phyloP scores from a whole-genome alignment of 805 yeast species.

The Tetrapisispora iriomotensis region DNA sequence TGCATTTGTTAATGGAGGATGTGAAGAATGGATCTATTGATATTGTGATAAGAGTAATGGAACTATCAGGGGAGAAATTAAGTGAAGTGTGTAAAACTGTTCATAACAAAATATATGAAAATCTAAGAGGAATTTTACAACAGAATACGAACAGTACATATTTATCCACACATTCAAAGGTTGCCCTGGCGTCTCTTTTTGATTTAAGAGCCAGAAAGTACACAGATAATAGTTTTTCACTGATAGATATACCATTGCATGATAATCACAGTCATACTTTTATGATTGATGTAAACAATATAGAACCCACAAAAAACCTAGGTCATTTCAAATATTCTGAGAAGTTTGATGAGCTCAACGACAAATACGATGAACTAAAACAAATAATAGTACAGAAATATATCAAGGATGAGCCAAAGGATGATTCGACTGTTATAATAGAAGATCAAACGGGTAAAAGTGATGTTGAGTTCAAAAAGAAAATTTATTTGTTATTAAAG shows the following conservation, averaged over 20 bases:
- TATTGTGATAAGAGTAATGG: conserved; percentile 41
- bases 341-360: conserved; percentile 42
- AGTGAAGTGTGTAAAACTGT: conserved; percentile 36
- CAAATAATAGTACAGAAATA: conserved; percentile 28
- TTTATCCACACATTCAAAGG: conserved; percentile 35
- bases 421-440: conserved; percentile 23
- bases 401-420: conserved; percentile 11
- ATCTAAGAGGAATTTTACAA: conserved; percentile 50
- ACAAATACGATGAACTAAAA: conserved; percentile 35
- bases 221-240: conserved; percentile 11
- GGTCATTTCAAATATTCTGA: conserved; percentile 44
- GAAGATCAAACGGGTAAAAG: conserved; percentile 63
- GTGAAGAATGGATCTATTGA: conserved; percentile 45
- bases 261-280: conserved; percentile 3
- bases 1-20: conserved; percentile 37
- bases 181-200: conserved; percentile 43
- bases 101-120: conserved; percentile 43
- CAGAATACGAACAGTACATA: conserved; percentile 30
- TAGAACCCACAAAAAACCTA: conserved; percentile 30
- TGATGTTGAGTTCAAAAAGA: conserved; percentile 56
- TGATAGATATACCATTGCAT: conserved; percentile 28
- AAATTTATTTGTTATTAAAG: conserved; percentile 73
- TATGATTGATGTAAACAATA: conserved; percentile 1
- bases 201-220: conserved; percentile 39
- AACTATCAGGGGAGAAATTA: conserved; percentile 44